Base-by-base conservation (phyloP, 1,139 yeast genomes). In the Geotrichum australiense region DNA sequence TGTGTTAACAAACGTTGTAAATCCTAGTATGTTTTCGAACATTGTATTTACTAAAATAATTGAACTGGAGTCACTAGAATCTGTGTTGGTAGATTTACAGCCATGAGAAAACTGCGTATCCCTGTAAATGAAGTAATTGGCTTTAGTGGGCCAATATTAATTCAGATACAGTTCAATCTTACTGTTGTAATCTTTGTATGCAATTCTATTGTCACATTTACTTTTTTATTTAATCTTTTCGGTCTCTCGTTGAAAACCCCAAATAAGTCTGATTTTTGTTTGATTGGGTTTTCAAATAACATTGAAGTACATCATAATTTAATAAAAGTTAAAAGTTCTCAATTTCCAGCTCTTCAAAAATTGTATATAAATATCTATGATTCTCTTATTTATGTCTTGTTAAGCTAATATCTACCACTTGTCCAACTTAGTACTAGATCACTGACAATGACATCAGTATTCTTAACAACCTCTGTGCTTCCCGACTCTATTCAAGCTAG, bases 401-500 rank as follows among this genome's bases (percentile, higher is more conserved):
- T 22, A 6, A 7, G 8, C 10, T 22, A 10, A 22, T 22, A 22
- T 22, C 25, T 22, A 22, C 6, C 6, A 10, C 25, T 7, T 22
- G 10, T 6, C 6, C 25, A 22, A 22, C 6, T 22, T 6, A 22
- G 25, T 22, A 7, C 25, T 22, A 23, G 11, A 23, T 7, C 25
- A 23, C 11, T 23, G 10, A 11, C 11, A 23, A 7, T 7, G 25
- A 23, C 25, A 3, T 18, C 18, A 2, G 15, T 22, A n/a, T 11
- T 32, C 16, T 35, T 26, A 2, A 31, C n/a, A 7, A n/a, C 28
- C 2, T 24, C 31, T 12, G 2, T 29, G 11, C 35, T 41, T 4
- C 41, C 44, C 6, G 21, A 22, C n/a, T 41, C 35, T n/a, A 37
- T 41, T 12, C 37, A 32, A 8, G 41, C 44, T 6, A 41, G 35